These are phyloP conservation scores for Citrus australasica DNA, from an alignment of 345 rosid genomes.

Conservation along the genomic window DNA sequence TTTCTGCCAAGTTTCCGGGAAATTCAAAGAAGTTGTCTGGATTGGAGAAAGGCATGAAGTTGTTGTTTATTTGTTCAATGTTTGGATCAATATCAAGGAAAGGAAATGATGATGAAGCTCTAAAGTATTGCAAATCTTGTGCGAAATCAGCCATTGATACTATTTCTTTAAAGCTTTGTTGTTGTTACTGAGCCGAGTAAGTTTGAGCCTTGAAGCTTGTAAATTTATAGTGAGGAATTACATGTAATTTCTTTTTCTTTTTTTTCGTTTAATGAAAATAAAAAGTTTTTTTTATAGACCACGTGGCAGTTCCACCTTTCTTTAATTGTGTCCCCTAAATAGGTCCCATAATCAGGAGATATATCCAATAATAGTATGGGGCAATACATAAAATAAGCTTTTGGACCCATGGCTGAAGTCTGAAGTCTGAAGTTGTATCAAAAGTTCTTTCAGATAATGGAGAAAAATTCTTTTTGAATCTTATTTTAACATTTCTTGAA, in stretches of 20 bases:
- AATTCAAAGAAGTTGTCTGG: constrained; percentile 36
- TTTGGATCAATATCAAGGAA: constrained; percentile 28
- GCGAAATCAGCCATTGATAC: constrained; percentile 40
- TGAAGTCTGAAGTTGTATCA: constrained; percentile 11
- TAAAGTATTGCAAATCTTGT: constrained; percentile 28
- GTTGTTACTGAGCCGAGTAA: neutral
- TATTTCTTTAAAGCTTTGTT: neutral
- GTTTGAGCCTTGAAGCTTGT: neutral
- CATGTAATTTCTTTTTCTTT: neutral
- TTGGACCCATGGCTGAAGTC: constrained; percentile 12
- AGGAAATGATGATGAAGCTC: constrained; percentile 22
- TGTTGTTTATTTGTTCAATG: constrained; percentile 32
- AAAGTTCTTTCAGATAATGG: neutral
- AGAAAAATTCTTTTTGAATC: neutral
- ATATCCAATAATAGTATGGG: constrained; percentile 30
- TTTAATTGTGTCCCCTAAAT: constrained; percentile 15
- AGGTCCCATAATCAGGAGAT: constrained; percentile 28
- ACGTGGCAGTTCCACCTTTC: constrained; percentile 32
- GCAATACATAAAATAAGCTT: constrained; percentile 5
- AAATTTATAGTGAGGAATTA: constrained; percentile 28
- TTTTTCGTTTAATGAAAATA: neutral
- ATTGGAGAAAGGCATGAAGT: constrained; percentile 28
- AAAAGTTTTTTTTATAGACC: constrained; percentile 10
- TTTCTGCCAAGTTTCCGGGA: constrained; percentile 27
- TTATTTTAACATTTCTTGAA: neutral